Conservation (phyloP, 352 stramenopile genomes). For the Saprolegnia parasitica region DNA sequence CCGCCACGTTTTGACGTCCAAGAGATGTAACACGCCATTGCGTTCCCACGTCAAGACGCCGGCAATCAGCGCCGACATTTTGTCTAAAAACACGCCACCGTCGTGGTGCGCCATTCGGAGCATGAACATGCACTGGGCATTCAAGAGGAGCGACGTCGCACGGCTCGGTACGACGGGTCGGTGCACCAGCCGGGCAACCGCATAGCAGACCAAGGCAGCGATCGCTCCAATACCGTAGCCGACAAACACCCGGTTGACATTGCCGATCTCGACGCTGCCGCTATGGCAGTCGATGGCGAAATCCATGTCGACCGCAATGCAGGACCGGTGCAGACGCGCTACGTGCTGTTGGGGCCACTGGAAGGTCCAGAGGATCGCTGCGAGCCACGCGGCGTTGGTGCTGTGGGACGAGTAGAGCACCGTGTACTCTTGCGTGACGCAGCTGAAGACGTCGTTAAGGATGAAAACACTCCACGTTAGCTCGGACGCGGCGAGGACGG, state of each 20-base stretch:
- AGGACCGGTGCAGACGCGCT: not conserved
- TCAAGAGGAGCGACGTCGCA: conserved; percentile 3
- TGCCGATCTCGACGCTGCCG: conserved; percentile 5
- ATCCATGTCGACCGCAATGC: conserved; percentile 22
- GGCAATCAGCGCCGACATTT: conserved; percentile 16
- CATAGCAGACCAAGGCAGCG: not conserved
- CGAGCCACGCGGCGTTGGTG: conserved; percentile 1
- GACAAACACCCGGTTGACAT: not conserved
- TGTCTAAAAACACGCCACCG: conserved; percentile 9
- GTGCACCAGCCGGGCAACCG: not conserved
- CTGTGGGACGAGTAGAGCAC: conserved; percentile 8
- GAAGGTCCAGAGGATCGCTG: not conserved
- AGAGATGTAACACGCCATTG: not conserved
- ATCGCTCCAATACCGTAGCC: not conserved
- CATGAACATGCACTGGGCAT: conserved; percentile 20
- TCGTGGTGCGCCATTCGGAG: not conserved
- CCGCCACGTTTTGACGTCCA: conserved; percentile 28
- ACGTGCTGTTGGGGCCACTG: not conserved
- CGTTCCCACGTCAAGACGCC: conserved; percentile 1
- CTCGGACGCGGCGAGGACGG: conserved; percentile 7
- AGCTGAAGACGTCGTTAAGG: conserved; percentile 20
- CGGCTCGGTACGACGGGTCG: no score
- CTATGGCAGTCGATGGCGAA: conserved; percentile 1
- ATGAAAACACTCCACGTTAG: conserved; percentile 24
- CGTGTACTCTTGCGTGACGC: conserved; percentile 10